Evolutionary conservation across 2,329 filamentous ascomycete genomes (phyloP), one percentile per base, ranked within the genome.

Genomic region (Colletotrichum sp.): DNA sequence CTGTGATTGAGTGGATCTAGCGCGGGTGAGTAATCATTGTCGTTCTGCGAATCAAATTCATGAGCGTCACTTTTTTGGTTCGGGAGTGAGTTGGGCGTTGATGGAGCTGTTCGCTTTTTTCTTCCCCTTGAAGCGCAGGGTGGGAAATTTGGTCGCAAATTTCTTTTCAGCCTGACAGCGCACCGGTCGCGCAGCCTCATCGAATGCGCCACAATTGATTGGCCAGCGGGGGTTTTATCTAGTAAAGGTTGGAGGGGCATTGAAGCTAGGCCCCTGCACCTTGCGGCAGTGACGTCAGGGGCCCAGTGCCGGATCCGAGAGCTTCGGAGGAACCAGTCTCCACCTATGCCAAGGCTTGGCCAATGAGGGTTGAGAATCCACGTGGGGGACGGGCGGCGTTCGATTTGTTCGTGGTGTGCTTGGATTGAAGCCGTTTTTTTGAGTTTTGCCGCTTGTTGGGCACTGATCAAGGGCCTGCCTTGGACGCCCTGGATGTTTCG

Each of bases 131-230:
- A 15, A 48, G 15, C 34, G 55, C 25, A 15, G 12, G 30, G 34
- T 15, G n/a, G 28, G 43, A 58, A 58, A 48, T 52, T 48, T 27
- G 58, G 10, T 39, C 32, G 43, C 43, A 32, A 56, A 32, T 28
- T 30, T 30, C 67, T 74, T 64, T 62, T 76, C 74, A 75, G 71
- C 71, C 74, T 75, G 65, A 34, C 58, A 28, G 13, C 15, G 16
- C 13, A 10, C 30, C n/a, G 10, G 55, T 56, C 52, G 48, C 27
- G n/a, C 60, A 76, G 74, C 74, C 74, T 76, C 52, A 61, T n/a
- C 18, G 34, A 27, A 18, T 12, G 30, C 65, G 65, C 43, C 39
- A 28, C 36, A n/a, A 28, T 5, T 75, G 65, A 76, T 74, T 76
- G 71, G 65, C 6, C 8, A 5, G 43, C 43, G 43, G 43, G 43